These are phyloP conservation scores for Rhododendron williamsianum DNA, from an alignment of 148 eudicot genomes.

Conservation along the genomic window DNA sequence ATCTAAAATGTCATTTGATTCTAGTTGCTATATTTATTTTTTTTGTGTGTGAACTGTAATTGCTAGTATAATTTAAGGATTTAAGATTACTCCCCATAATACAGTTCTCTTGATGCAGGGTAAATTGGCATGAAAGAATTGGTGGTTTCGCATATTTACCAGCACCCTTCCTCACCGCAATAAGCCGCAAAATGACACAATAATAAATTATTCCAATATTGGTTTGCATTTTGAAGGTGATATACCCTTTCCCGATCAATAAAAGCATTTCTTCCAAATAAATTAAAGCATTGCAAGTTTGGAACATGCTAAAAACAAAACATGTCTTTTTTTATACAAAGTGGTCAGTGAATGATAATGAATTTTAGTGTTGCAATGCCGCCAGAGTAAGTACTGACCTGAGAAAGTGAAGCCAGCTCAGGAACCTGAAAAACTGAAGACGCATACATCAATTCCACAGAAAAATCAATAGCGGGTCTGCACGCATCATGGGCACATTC, in stretches of 20 bases:
- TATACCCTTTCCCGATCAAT: neutral
- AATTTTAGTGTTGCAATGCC: neutral
- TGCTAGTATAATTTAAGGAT: neutral
- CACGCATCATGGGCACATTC: conserved; percentile 42
- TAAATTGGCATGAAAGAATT: neutral
- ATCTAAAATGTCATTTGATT: neutral
- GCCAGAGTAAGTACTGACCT: conserved; percentile 22
- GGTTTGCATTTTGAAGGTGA: neutral
- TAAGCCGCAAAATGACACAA: neutral
- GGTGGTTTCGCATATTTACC: neutral
- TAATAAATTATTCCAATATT: neutral
- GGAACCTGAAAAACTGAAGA: conserved; percentile 38
- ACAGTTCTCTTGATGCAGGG: neutral
- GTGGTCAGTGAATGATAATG: neutral
- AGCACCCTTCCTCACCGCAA: neutral
- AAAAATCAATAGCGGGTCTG: conserved; percentile 42
- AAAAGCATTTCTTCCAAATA: neutral
- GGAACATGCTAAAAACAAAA: neutral
- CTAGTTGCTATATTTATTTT: neutral
- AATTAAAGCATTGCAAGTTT: neutral
- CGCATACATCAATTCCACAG: conserved; percentile 43
- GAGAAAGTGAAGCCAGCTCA: conserved; percentile 46
- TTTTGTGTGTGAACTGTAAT: neutral
- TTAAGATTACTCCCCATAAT: neutral
- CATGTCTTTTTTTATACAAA: neutral